Conservation (phyloP, 352 stramenopile species). For the Globisporangium megalacanthum region DNA sequence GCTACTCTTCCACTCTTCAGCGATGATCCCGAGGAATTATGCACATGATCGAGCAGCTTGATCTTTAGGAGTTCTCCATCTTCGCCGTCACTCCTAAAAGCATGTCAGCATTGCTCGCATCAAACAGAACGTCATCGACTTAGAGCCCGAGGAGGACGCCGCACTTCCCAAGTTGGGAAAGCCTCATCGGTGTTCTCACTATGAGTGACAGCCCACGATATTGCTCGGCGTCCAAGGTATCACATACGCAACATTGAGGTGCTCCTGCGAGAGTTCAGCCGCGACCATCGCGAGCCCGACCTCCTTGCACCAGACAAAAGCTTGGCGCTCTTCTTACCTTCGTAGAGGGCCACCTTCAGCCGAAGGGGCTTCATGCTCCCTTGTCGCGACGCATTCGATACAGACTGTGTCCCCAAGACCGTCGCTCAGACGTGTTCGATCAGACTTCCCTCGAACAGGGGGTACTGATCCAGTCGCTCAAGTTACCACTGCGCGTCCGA, state of each 20-base stretch:
- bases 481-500: background rate
- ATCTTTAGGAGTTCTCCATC: too few species aligned
- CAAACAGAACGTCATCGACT: too few species aligned
- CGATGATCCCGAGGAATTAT: too few species aligned
- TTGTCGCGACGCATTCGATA: background rate
- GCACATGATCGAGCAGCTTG: too few species aligned
- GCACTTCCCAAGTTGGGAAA: background rate
- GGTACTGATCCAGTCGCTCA: background rate
- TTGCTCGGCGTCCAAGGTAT: too few species aligned
- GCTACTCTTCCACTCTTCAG: too few species aligned
- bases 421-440: background rate
- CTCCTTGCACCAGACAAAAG: background rate
- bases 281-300: background rate
- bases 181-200: background rate
- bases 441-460: background rate
- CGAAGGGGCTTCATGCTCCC: background rate
- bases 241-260: background rate
- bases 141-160: too few species aligned
- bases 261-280: background rate
- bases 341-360: background rate
- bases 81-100: too few species aligned
- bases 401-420: too few species aligned
- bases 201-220: too few species aligned
- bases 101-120: too few species aligned
- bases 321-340: background rate